Evolutionary conservation across 306 rosid genomes (phyloP).

Genomic region (Erythrophleum fordii): DNA sequence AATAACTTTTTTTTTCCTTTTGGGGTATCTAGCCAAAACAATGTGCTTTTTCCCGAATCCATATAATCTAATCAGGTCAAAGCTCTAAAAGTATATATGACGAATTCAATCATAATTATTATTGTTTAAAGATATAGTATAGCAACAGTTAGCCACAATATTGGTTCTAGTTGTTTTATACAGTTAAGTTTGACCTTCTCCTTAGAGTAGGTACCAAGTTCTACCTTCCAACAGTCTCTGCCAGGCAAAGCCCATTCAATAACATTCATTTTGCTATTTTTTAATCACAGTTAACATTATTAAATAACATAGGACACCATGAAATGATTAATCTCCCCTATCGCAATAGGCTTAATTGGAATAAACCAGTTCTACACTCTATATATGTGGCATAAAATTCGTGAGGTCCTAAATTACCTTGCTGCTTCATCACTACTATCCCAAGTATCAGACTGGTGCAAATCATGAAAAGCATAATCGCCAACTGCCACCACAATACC

Average conservation of each 20-base stretch:
- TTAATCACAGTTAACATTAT: constrained; percentile 26
- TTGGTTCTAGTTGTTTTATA: constrained; percentile 1
- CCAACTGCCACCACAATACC: constrained; percentile 89
- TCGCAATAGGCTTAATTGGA: constrained; percentile 10
- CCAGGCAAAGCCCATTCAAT: constrained; percentile 5
- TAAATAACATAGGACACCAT: constrained; percentile 17
- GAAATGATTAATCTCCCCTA: constrained; percentile 26
- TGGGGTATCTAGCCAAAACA: background rate
- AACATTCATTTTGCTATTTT: constrained; percentile 19
- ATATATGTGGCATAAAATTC: constrained; percentile 32
- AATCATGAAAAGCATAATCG: constrained; percentile 68
- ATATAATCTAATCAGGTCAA: constrained; percentile 30
- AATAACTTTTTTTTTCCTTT: background rate
- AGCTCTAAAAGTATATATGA: constrained; percentile 6
- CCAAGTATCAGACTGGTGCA: constrained; percentile 60
- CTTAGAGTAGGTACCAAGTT: background rate
- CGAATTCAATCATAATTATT: constrained; percentile 9
- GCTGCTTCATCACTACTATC: constrained; percentile 55
- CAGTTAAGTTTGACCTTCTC: background rate
- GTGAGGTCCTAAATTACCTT: constrained; percentile 49
- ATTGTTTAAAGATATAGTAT: background rate
- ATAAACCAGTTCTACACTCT: constrained; percentile 21
- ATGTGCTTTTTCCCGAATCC: constrained; percentile 10
- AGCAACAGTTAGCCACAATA: constrained; percentile 13
- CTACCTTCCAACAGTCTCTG: constrained; percentile 24